These are phyloP conservation scores for Sclerotinia spermophila DNA, from an alignment of 2,329 filamentous ascomycete species.

Conservation along the genomic window DNA sequence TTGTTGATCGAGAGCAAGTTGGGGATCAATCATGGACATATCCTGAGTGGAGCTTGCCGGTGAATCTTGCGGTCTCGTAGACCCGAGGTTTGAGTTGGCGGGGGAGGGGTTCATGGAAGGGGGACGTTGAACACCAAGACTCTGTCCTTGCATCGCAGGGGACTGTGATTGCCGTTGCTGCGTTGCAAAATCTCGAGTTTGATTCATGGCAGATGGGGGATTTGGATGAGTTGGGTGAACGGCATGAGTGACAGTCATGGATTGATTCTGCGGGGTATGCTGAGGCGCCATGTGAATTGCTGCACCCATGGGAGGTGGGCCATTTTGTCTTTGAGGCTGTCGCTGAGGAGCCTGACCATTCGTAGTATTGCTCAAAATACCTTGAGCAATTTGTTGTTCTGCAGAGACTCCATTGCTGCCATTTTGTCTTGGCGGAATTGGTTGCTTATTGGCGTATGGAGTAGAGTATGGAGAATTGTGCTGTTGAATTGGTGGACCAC, in stretches of 20 bases:
- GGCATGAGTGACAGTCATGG: slow-evolving; percentile 35
- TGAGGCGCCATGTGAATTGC: slow-evolving; percentile 35
- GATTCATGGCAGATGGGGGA: slow-evolving; percentile 24
- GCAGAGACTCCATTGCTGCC: slow-evolving; percentile 31
- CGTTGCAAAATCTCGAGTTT: slow-evolving; percentile 21
- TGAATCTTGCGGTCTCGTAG: slow-evolving; percentile 28
- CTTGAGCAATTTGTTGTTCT: slow-evolving; percentile 38
- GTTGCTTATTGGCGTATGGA: slow-evolving; percentile 32
- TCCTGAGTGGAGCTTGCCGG: slow-evolving; percentile 31
- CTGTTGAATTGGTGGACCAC: slow-evolving; percentile 26
- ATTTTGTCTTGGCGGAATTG: slow-evolving; percentile 29
- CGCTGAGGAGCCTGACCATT: slow-evolving; percentile 34
- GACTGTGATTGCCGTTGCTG: slow-evolving; percentile 34
- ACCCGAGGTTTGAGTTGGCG: slow-evolving; percentile 27
- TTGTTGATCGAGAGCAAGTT: slow-evolving; percentile 35
- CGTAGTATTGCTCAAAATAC: slow-evolving; percentile 31
- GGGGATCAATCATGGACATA: slow-evolving; percentile 38
- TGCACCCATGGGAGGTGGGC: slow-evolving; percentile 33
- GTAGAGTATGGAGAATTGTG: slow-evolving; percentile 35
- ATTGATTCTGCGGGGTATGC: slow-evolving; percentile 29
- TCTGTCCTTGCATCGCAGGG: slow-evolving; percentile 30
- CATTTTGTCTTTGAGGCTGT: slow-evolving; percentile 22
- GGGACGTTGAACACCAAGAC: slow-evolving; percentile 26
- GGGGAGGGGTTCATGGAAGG: slow-evolving; percentile 32
- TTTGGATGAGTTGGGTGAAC: slow-evolving; percentile 32